These are phyloP conservation scores for Pleurostoma richardsiae DNA, from an alignment of 2,329 filamentous ascomycete genomes.

Conservation along the genomic window DNA sequence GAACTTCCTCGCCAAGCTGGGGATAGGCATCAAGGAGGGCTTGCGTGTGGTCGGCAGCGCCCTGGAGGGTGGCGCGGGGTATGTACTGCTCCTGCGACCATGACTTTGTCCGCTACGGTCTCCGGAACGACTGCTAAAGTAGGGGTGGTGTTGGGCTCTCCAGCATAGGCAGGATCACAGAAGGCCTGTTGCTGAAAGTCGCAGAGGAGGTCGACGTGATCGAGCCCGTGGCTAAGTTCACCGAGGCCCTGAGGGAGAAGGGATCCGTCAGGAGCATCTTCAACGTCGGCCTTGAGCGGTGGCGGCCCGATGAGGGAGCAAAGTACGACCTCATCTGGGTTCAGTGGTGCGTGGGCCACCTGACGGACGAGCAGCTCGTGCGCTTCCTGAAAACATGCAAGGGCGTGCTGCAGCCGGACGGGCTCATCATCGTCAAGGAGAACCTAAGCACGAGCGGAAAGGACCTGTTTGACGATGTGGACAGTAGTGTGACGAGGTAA, in stretches of 20 bases:
- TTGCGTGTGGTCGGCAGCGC: slow-evolving; percentile 19
- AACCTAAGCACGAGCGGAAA: slow-evolving; percentile 56
- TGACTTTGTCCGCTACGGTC: no score
- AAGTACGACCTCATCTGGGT: slow-evolving; percentile 81
- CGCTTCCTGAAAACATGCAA: slow-evolving; percentile 61
- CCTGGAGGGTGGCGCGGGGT: slow-evolving; percentile 37
- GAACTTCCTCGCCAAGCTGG: slow-evolving; percentile 67
- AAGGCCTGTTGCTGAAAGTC: slow-evolving; percentile 67
- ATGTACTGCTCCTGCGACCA: slow-evolving; percentile 9
- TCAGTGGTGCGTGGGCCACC: slow-evolving; percentile 85
- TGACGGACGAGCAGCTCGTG: slow-evolving; percentile 69
- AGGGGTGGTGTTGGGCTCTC: background rate
- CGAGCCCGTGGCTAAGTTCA: slow-evolving; percentile 82
- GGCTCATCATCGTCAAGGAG: slow-evolving; percentile 71
- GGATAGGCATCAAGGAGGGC: slow-evolving; percentile 32
- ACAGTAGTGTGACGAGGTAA: slow-evolving; percentile 71
- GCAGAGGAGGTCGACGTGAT: slow-evolving; percentile 74
- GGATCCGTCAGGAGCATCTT: slow-evolving; percentile 59
- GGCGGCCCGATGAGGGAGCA: slow-evolving; percentile 41
- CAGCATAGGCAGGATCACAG: slow-evolving; percentile 78
- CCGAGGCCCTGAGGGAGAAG: slow-evolving; percentile 51
- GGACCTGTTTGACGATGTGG: slow-evolving; percentile 70
- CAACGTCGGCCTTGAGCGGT: slow-evolving; percentile 70
- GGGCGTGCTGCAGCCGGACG: slow-evolving; percentile 24
- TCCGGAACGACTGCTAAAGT: no score